Base-by-base conservation (phyloP, 1,139 yeast species). In the Hansenula lynferdii region DNA sequence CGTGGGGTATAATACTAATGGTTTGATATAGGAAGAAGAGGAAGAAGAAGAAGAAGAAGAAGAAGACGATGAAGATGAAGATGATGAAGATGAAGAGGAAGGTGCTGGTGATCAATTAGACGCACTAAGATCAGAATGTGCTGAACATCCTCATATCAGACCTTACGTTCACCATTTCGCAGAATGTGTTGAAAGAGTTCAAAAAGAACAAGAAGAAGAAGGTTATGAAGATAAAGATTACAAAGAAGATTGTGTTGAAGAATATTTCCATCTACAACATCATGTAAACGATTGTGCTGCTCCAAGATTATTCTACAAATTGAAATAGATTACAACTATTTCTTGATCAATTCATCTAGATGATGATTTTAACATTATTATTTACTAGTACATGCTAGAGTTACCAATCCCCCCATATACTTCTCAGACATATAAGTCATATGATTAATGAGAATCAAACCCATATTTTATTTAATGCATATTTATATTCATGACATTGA, bases 221-320 rank as follows among this genome's bases (percentile, higher is more conserved):
- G 94, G 67, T 48, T 85, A 85, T 62, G 92, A 67, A 35, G 76
- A 78, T 41, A 76, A 73, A 58, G 76, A 69, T 10, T 73, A 84
- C 72, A 85, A 86, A 69, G 96, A 86, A 70, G 92, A 85, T 67
- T 86, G 96, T 70, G 80, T 86, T 50, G 96, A 86, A 68, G 96
- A 86, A 69, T 86, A 80, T 69, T 86, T 85, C 86, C 96, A 86
- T 69, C 73, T 85, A 62, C 82, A 84, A 63, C 95, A 86, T 65
- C 85, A 92, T 72, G 62, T 86, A 57, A 84, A 83, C 65, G 92
- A 84, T 63, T 80, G 94, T 71, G 85, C 82, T 58, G 87, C 94
- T 47, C 94, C 92, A 64, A 80, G 78, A 64, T 75, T 86, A 64
- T 85, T 86, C 73, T 65, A 75, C 69, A 82, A 81, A 67, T 78